A percentile compares a stretch with the other conserved stretches of the same genome.
Conservation (phyloP, 2,329 filamentous ascomycete genomes). For the Hymenoscyphus occultus region DNA sequence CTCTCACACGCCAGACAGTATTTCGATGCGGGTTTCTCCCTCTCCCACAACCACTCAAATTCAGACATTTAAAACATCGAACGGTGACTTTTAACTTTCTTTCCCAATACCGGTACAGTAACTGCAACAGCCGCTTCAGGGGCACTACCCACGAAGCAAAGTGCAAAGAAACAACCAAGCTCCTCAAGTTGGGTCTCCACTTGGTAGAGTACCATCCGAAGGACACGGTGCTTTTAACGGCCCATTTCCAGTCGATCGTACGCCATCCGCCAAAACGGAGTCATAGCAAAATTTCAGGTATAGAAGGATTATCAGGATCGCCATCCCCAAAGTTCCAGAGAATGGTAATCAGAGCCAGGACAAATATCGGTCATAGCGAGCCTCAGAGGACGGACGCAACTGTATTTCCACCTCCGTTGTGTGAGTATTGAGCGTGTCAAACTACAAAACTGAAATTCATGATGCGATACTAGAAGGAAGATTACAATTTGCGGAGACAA, state of each 20-base stretch:
- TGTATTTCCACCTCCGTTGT: background rate
- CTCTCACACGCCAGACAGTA: no score
- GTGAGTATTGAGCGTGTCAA: no score
- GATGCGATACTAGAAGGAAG: background rate
- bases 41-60: no score
- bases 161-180: background rate
- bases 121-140: no score
- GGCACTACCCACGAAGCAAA: background rate
- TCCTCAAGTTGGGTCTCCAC: background rate
- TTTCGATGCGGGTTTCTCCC: no score
- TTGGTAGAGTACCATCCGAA: background rate
- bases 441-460: no score
- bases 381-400: background rate
- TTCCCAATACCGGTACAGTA: no score
- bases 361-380: background rate
- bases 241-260: background rate
- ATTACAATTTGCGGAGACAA: background rate
- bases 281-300: background rate
- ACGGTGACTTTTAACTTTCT: no score
- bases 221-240: background rate
- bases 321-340: background rate
- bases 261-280: background rate
- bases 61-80: no score
- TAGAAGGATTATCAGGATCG: background rate
- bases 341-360: background rate